Evolutionary conservation across 805 yeast species (phyloP).

Genomic region (Yarrowia bubula): DNA sequence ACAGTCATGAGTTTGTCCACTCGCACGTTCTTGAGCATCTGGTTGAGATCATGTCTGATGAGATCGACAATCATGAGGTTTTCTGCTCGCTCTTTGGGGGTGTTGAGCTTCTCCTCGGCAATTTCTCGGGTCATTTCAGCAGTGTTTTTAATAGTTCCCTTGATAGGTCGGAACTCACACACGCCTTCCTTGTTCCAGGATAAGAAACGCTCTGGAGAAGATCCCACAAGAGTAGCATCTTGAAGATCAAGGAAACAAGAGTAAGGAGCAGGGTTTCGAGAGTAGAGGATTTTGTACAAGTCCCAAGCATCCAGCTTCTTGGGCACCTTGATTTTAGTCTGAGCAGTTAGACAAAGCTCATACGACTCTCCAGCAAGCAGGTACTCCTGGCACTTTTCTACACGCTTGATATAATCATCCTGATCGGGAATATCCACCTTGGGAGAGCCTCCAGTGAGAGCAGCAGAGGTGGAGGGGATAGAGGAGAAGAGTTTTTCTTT

Average conservation of each 20-base stretch:
- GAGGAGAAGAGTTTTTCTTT: not conserved
- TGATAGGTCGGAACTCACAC: conserved; percentile 89
- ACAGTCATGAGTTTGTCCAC: conserved; percentile 83
- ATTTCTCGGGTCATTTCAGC: conserved; percentile 51
- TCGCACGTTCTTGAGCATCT: conserved; percentile 59
- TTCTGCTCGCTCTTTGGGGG: conserved; percentile 93
- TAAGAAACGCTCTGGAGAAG: conserved; percentile 93
- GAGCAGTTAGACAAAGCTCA: conserved; percentile 85
- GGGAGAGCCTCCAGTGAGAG: conserved; percentile 27
- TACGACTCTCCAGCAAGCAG: conserved; percentile 84
- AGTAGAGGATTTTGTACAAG: conserved; percentile 68
- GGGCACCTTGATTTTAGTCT: conserved; percentile 59
- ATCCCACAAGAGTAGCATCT: conserved; percentile 59
- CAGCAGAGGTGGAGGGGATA: conserved; percentile 14
- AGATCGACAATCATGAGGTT: conserved; percentile 95
- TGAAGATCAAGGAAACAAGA: conserved; percentile 71
- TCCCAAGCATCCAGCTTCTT: conserved; percentile 62
- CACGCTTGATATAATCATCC: conserved; percentile 52
- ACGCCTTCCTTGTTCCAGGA: conserved; percentile 57
- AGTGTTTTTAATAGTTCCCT: conserved; percentile 84
- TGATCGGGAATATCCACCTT: conserved; percentile 48
- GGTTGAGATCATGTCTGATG: conserved; percentile 85
- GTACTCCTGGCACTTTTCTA: conserved; percentile 61
- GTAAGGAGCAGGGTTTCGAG: conserved; percentile 87
- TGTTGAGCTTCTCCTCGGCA: conserved; percentile 65